A percentile compares a stretch with the other conserved stretches of the same genome.
phyloP scores from a whole-genome alignment of 192 early-diverging fungal species.

The Gigaspora rosea region DNA sequence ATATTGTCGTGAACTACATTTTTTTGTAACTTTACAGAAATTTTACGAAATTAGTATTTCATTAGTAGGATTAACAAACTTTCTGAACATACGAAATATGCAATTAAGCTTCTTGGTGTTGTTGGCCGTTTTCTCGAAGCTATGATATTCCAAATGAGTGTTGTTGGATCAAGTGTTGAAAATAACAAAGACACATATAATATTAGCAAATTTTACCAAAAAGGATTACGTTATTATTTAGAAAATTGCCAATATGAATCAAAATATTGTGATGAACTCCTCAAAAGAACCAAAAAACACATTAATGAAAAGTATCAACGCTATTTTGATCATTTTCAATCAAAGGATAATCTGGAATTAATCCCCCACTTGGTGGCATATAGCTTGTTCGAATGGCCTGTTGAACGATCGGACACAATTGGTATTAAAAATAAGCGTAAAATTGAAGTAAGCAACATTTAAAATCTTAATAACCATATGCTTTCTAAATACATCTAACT shows the following conservation, averaged over 20 bases:
- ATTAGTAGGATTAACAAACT: background rate
- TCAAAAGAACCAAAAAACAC: conserved; percentile 9
- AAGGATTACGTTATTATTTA: background rate
- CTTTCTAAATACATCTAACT: conserved; percentile 8
- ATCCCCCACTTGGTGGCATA: background rate
- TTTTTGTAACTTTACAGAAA: background rate
- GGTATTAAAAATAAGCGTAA: conserved; percentile 11
- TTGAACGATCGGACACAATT: background rate
- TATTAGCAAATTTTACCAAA: conserved; percentile 1
- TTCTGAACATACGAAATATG: background rate
- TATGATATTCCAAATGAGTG: conserved; percentile 19
- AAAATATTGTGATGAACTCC: background rate
- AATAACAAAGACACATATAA: background rate
- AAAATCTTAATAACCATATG: conserved; percentile 4
- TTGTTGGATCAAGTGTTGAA: background rate
- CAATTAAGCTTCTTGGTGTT: conserved; percentile 22
- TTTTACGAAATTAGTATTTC: background rate
- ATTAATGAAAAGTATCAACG: background rate
- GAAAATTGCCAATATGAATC: background rate
- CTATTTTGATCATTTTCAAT: background rate
- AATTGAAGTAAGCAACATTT: background rate
- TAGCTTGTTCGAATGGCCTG: background rate
- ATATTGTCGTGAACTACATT: background rate
- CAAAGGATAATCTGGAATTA: background rate
- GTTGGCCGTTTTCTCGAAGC: conserved; percentile 6